Evolutionary conservation across 1,284 basidiomycete genomes (phyloP).

Genomic region (Rhodotorula sp.): DNA sequence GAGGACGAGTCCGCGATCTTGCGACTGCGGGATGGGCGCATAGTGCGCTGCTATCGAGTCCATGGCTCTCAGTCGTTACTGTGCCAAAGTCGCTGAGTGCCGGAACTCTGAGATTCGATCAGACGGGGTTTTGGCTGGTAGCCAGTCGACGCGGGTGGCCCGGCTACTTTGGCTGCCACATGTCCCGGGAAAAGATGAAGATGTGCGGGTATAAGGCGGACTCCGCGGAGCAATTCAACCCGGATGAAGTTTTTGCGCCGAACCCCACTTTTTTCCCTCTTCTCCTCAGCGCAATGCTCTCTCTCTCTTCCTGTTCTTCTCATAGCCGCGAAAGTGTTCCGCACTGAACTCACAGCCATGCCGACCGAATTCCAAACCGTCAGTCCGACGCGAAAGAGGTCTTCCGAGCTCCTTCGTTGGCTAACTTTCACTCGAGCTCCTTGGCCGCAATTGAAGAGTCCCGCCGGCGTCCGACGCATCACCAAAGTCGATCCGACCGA

Average conservation of each 20-base stretch:
- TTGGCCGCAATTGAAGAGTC: too few species aligned
- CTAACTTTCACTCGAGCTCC: background rate
- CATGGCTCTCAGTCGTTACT: background rate
- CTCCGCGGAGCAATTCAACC: too few species aligned
- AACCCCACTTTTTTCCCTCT: background rate
- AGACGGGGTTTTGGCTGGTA: background rate
- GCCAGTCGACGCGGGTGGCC: constrained; percentile 14
- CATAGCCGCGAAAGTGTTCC: background rate
- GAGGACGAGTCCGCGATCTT: background rate
- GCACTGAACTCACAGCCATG: background rate
- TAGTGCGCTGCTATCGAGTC: background rate
- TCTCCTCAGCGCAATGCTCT: background rate
- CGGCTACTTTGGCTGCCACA: background rate
- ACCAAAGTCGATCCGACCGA: constrained; percentile 40
- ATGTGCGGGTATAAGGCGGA: too few species aligned
- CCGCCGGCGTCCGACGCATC: constrained; percentile 38
- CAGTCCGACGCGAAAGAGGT: background rate
- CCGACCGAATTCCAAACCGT: constrained; percentile 25
- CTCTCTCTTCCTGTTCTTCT: background rate
- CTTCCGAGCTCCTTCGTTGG: background rate
- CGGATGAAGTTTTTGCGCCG: background rate
- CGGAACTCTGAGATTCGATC: background rate
- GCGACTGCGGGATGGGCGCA: background rate
- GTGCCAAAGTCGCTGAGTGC: too few species aligned
- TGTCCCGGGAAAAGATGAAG: too few species aligned